A percentile compares a stretch with the other conserved stretches of the same genome.
phyloP scores from a whole-genome alignment of 2,329 filamentous ascomycete genomes.

The Beauveria sp. region DNA sequence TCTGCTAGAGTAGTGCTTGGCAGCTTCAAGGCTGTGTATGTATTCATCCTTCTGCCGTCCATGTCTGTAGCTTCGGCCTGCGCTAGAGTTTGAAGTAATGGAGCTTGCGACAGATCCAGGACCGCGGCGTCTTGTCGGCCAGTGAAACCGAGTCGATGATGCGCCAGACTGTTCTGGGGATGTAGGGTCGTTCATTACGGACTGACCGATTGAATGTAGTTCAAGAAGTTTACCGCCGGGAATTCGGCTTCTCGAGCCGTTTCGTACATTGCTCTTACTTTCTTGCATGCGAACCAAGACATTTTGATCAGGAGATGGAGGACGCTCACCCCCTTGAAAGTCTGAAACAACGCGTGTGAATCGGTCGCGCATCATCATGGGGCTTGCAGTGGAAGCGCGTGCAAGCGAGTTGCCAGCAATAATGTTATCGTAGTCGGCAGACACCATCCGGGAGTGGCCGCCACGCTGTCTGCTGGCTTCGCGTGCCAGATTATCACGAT shows the following conservation, averaged over 20 bases:
- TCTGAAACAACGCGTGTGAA: constrained; percentile 28
- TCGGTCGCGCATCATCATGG: constrained; percentile 52
- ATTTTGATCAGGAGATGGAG: constrained; percentile 57
- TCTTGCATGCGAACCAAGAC: constrained; percentile 54
- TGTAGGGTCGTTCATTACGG: constrained; percentile 44
- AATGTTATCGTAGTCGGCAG: constrained; percentile 36
- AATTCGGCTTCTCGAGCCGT: constrained; percentile 71
- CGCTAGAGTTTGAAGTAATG: constrained; percentile 48
- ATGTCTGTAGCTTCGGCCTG: constrained; percentile 41
- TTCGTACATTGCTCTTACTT: constrained; percentile 50
- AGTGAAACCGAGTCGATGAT: constrained; percentile 47
- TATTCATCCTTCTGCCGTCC: constrained; percentile 60
- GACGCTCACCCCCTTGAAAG: constrained; percentile 29
- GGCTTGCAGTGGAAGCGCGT: constrained; percentile 60
- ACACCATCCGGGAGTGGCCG: constrained; percentile 28
- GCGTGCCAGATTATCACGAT: constrained; percentile 19
- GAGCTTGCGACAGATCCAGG: constrained; percentile 51
- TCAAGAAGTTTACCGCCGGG: constrained; percentile 62
- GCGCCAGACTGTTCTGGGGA: constrained; percentile 49
- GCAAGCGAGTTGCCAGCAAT: constrained; percentile 41
- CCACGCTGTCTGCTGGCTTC: constrained; percentile 17
- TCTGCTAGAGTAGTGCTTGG: constrained; percentile 53
- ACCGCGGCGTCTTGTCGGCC: constrained; percentile 46
- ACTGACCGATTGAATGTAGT: constrained; percentile 49
- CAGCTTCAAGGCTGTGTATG: constrained; percentile 77